Base-by-base conservation (phyloP, 768 basidiomycete species). In the Russula abietina region DNA sequence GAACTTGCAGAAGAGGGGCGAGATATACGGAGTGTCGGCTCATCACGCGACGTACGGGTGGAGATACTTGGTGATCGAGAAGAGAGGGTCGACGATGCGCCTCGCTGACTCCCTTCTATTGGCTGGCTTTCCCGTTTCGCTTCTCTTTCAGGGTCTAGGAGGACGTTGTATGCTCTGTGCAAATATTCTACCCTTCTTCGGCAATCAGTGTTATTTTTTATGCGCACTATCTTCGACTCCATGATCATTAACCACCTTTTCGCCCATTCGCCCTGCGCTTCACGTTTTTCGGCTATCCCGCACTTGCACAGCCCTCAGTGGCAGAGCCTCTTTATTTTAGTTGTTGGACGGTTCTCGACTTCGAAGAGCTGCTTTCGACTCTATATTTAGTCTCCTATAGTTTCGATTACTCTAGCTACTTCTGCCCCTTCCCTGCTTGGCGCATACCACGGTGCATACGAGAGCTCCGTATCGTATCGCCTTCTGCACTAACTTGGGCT, bases 1-100 rank as follows among this genome's bases (percentile, higher is more conserved):
- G 91, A 93, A 74, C 74, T 94, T 59, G 89, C 90, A 26, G 91
- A 93, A 74, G 92, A 94, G 72, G 92, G 92, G n/a, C 79, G 88
- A 69, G 91, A 92, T 72, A 88, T 94, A 49, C 78, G 89, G 71
- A 92, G 89, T 71, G 92, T 93, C 41, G 78, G 83, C 68, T 90
- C 88, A 46, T 87, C 86, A 68, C 80, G 91, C 69, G 90, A 88
- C 46, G 88, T 91, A 62, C 83, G 76, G 70, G 88, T 93, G 62
- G 89, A 92, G 73, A 85, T 84, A 67, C 73, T 82, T 62, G 81
- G 82, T 71, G 82, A 83, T 69, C 74, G 75, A 66, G 81, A 76
- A 54, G 65, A 45, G 65, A 71, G 63, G 64, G 69, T 55, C 66
- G 66, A 43, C 41, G 65, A 70, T 69, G 38, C 65, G 61, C 65